Conservation (phyloP, 768 basidiomycete species). For the Suillus fuscotomentosus region DNA sequence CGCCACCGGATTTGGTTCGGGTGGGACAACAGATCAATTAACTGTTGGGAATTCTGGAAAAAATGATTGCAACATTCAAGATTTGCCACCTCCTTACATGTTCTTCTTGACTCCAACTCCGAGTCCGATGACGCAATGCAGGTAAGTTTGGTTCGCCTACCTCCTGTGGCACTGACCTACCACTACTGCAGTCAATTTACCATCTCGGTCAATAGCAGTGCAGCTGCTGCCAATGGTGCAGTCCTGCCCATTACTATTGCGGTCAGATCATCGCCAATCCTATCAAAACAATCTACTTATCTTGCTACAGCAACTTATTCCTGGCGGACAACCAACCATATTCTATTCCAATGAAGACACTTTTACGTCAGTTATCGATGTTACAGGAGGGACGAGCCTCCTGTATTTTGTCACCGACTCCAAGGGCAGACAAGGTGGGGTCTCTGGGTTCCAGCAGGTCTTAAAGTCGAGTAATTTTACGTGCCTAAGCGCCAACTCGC, state of each 20-base stretch:
- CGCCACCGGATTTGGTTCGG: background rate
- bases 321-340: constrained; percentile 53
- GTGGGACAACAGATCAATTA: constrained; percentile 48
- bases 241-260: constrained; percentile 52
- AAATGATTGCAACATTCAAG: constrained; percentile 46
- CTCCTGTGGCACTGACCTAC: constrained; percentile 8
- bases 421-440: constrained; percentile 51
- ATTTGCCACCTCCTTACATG: constrained; percentile 41
- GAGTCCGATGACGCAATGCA: constrained; percentile 56
- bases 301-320: constrained; percentile 53
- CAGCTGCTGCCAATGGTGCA: constrained; percentile 27
- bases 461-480: constrained; percentile 42
- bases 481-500: constrained; percentile 54
- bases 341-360: constrained; percentile 37
- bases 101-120: constrained; percentile 47
- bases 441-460: constrained; percentile 49
- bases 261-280: constrained; percentile 30
- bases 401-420: constrained; percentile 58
- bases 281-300: constrained; percentile 1
- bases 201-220: constrained; percentile 28
- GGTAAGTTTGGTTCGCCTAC: constrained; percentile 34
- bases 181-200: constrained; percentile 38
- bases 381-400: constrained; percentile 54
- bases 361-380: constrained; percentile 53
- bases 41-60: constrained; percentile 43